phyloP scores from a whole-genome alignment of 805 yeast genomes.

The Myxozyma neotropica region DNA sequence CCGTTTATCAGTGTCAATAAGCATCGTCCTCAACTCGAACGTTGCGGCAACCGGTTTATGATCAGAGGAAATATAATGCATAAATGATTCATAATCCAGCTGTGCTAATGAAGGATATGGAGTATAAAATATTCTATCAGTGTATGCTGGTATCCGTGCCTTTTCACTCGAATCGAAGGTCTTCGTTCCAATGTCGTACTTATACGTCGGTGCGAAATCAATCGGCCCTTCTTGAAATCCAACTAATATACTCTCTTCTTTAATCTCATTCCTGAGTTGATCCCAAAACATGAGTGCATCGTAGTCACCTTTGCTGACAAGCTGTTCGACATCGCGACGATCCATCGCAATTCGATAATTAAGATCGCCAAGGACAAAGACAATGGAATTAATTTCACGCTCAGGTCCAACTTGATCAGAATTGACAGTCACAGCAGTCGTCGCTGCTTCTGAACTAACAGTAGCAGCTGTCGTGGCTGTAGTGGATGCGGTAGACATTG shows the following conservation, averaged over 20 bases:
- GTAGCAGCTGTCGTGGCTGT: slow-evolving; percentile 7
- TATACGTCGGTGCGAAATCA: slow-evolving; percentile 59
- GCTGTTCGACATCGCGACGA: slow-evolving; percentile 39
- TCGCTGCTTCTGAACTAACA: slow-evolving; percentile 2
- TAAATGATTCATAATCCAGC: slow-evolving; percentile 37
- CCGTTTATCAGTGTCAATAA: slow-evolving; percentile 47
- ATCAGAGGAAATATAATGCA: slow-evolving; percentile 50
- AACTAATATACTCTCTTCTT: slow-evolving; percentile 44
- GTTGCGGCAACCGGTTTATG: slow-evolving; percentile 58
- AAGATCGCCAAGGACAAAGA: slow-evolving; percentile 56
- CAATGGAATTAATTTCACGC: slow-evolving; percentile 35
- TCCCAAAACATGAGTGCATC: slow-evolving; percentile 49
- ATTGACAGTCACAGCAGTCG: slow-evolving; percentile 29
- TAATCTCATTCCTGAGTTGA: slow-evolving; percentile 46
- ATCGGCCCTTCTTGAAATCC: slow-evolving; percentile 55
- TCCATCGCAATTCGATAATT: slow-evolving; percentile 52
- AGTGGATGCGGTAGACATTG: slow-evolving; percentile 20
- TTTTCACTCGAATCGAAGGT: slow-evolving; percentile 33
- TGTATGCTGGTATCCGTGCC: slow-evolving; percentile 57
- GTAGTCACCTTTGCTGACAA: slow-evolving; percentile 42
- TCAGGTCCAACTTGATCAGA: slow-evolving; percentile 26
- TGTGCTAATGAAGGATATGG: slow-evolving; percentile 33
- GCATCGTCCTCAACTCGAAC: slow-evolving; percentile 41
- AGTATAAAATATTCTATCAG: slow-evolving; percentile 57
- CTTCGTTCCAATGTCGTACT: slow-evolving; percentile 42